These are phyloP conservation scores for Ottelia alismoides DNA, from an alignment of 106 monocot genomes.

Conservation along the genomic window DNA sequence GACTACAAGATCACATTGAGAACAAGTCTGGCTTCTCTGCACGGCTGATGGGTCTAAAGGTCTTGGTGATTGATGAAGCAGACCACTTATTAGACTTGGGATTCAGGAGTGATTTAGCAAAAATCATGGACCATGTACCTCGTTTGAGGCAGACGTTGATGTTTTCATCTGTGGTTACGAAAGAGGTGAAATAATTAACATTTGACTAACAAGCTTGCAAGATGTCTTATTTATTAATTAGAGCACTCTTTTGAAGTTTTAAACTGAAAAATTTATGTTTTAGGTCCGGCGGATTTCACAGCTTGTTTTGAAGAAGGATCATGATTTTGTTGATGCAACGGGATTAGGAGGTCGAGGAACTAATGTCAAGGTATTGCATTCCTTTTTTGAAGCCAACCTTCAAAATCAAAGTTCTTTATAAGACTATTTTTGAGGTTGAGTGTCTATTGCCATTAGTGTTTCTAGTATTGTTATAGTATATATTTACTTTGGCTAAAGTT, in stretches of 20 bases:
- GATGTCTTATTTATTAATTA: no score
- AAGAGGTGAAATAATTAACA: no score
- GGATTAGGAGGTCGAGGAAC: slow-evolving; percentile 53
- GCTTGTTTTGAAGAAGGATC: slow-evolving; percentile 58
- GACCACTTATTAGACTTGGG: slow-evolving; percentile 75
- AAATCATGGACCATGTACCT: slow-evolving; percentile 68
- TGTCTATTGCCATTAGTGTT: no score
- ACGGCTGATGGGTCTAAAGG: slow-evolving; percentile 69
- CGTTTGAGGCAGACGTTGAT: slow-evolving; percentile 66
- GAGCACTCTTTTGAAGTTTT: no score
- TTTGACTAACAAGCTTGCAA: no score
- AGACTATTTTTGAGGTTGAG: no score
- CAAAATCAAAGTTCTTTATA: no score
- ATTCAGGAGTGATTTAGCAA: slow-evolving; percentile 69
- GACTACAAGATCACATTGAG: slow-evolving; percentile 71
- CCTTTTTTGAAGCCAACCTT: no score
- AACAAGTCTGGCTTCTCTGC: slow-evolving; percentile 60
- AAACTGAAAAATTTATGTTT: no score
- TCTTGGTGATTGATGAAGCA: slow-evolving; percentile 72
- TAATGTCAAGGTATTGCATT: slow-evolving; percentile 65
- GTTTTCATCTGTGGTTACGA: slow-evolving; percentile 61
- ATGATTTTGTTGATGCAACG: slow-evolving; percentile 61
- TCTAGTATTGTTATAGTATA: no score
- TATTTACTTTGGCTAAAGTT: no score
- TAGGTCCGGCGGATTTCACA: slow-evolving; percentile 70